Percentiles rank a stretch among this genome's conserved stretches.
These are phyloP conservation scores for Ceratobasidium papillatum DNA, from an alignment of 1,284 basidiomycete species.

Conservation along the genomic window DNA sequence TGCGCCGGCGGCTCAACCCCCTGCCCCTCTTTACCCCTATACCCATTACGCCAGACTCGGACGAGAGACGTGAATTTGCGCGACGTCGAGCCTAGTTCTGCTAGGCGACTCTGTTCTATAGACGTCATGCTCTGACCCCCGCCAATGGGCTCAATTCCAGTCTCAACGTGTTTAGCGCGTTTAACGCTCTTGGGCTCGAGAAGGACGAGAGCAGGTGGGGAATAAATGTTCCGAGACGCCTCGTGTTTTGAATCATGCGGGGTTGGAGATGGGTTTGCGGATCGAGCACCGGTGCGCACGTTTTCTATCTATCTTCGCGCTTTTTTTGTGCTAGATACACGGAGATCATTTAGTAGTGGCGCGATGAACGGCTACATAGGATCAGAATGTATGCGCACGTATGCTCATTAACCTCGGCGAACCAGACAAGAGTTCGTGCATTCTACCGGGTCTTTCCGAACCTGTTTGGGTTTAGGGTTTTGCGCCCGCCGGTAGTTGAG, in stretches of 20 bases:
- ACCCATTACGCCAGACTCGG: conserved; percentile 9
- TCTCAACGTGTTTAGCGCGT: neutral
- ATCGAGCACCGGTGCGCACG: conserved; percentile 7
- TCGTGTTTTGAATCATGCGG: neutral
- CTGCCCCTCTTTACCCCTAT: conserved; percentile 27
- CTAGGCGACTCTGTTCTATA: neutral
- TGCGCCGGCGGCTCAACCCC: conserved; percentile 38
- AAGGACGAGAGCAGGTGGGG: neutral
- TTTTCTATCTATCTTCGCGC: neutral
- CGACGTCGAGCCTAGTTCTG: neutral
- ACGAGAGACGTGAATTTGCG: neutral
- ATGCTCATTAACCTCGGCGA: neutral
- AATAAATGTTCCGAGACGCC: neutral
- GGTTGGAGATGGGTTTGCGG: neutral
- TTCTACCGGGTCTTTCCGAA: conserved; percentile 25
- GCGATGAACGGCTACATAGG: neutral
- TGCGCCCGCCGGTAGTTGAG: conserved; percentile 3
- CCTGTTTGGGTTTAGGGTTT: conserved; percentile 38
- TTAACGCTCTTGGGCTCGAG: conserved; percentile 13
- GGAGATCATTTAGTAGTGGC: neutral
- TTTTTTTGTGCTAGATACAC: neutral
- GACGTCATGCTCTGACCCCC: neutral
- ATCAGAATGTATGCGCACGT: conserved; percentile 1
- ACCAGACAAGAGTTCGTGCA: neutral
- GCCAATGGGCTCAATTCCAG: conserved; percentile 16